Evolutionary conservation across 768 basidiomycete species (phyloP).

Genomic region (Tylopilus vinaceipallidus): DNA sequence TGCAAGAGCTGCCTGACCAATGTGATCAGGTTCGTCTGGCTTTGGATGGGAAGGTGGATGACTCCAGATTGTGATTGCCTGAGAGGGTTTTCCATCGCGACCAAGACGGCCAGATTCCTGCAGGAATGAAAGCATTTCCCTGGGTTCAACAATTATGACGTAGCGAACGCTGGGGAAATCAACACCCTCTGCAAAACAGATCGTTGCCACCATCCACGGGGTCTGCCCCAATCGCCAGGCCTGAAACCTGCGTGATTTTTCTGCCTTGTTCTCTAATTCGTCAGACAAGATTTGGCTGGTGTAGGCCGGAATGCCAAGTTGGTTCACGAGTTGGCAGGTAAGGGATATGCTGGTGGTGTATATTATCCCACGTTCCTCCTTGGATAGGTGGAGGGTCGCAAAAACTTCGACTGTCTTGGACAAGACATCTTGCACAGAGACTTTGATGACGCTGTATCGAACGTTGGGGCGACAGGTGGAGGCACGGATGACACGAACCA

Average conservation of each 20-base stretch:
- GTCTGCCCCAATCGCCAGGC: not conserved
- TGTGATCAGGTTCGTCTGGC: not conserved
- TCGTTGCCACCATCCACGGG: not conserved
- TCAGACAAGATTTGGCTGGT: slow-evolving; percentile 1
- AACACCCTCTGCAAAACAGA: slow-evolving; percentile 7
- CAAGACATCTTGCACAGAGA: accelerated
- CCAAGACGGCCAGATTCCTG: slow-evolving; percentile 16
- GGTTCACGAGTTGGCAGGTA: not conserved
- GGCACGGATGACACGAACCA: not conserved
- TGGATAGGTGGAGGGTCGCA: not conserved
- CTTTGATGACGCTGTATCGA: not conserved
- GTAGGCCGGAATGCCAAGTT: not conserved
- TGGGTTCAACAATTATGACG: not conserved
- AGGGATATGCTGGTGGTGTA: slow-evolving; percentile 3
- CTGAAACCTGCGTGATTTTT: slow-evolving; percentile 1
- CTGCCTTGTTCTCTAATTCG: not conserved
- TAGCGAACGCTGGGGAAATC: slow-evolving; percentile 1
- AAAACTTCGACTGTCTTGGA: not conserved
- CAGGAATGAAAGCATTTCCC: slow-evolving; percentile 9
- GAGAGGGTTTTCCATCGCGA: not conserved
- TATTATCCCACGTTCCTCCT: slow-evolving; percentile 2
- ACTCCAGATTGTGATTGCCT: slow-evolving; percentile 6
- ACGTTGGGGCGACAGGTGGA: not conserved
- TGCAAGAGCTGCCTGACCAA: not conserved
- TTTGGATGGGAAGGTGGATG: accelerated